Evolutionary conservation across 2,329 filamentous ascomycete genomes (phyloP).

Genomic region (Alternaria tenuissima): DNA sequence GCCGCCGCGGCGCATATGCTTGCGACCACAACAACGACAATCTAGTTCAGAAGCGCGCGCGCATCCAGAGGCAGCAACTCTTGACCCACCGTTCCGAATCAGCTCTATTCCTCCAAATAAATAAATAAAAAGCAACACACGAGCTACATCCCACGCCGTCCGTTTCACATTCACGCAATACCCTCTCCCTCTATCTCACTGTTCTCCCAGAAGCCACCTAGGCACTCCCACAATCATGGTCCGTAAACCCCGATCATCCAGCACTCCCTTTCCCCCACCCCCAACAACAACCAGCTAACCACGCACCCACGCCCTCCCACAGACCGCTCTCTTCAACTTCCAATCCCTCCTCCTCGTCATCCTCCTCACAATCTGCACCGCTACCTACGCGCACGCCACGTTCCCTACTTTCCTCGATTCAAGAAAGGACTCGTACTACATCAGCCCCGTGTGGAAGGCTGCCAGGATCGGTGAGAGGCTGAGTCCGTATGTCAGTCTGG

Average conservation of each 20-base stretch:
- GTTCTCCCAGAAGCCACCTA: not conserved
- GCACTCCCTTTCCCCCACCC: not conserved
- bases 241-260: not conserved
- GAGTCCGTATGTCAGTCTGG: conserved; percentile 94
- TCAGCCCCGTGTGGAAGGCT: conserved; percentile 95
- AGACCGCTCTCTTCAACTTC: conserved; percentile 99
- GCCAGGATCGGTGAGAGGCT: conserved; percentile 90
- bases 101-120: accelerated
- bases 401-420: conserved; percentile 90
- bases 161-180: not conserved
- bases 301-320: conserved; percentile 49
- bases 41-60: not conserved
- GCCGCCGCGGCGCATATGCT: not conserved
- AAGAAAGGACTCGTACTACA: conserved; percentile 82
- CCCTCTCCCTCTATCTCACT: not conserved
- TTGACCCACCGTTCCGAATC: too few relatives aligned
- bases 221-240: conserved; percentile 21
- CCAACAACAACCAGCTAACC: not conserved
- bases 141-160: not conserved
- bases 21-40: not conserved
- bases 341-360: conserved; percentile 94
- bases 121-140: not conserved
- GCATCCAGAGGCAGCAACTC: not conserved
- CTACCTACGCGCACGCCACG: conserved; percentile 89
- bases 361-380: conserved; percentile 94